phyloP scores from a whole-genome alignment of 495 filamentous ascomycete genomes.

The Parmelia sp. region DNA sequence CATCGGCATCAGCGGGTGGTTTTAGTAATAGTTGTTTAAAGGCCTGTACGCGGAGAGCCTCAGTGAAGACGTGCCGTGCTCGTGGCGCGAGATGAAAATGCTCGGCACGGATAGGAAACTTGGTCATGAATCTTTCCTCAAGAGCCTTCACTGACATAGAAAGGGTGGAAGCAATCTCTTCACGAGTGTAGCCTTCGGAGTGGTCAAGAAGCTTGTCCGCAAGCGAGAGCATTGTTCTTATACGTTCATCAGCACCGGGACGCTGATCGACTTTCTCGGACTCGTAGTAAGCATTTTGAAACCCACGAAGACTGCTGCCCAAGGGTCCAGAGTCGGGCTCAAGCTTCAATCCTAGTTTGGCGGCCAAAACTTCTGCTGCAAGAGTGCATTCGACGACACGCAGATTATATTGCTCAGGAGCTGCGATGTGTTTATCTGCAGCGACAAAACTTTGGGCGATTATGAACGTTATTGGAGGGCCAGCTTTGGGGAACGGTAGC shows the following conservation, averaged over 20 bases:
- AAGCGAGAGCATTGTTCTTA: conserved; percentile 60
- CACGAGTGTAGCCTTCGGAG: conserved; percentile 77
- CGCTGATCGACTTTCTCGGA: conserved; percentile 35
- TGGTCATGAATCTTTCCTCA: conserved; percentile 65
- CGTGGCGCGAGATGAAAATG: conserved; percentile 83
- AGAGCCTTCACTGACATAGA: conserved; percentile 63
- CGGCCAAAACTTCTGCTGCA: conserved; percentile 69
- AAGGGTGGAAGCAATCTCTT: conserved; percentile 73
- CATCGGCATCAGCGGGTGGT: conserved; percentile 38
- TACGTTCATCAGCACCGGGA: conserved; percentile 56
- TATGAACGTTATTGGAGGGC: conserved; percentile 81
- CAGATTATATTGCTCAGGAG: conserved; percentile 90
- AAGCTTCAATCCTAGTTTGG: conserved; percentile 56
- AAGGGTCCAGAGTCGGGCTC: conserved; percentile 77
- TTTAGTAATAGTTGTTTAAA: conserved; percentile 60
- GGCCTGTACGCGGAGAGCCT: conserved; percentile 77
- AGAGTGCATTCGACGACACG: conserved; percentile 92
- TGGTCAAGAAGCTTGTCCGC: conserved; percentile 58
- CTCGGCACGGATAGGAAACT: conserved; percentile 81
- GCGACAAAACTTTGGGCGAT: conserved; percentile 92
- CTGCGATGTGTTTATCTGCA: conserved; percentile 90
- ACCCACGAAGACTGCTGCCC: conserved; percentile 73
- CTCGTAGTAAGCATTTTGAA: conserved; percentile 71
- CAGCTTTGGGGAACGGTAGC: conserved; percentile 75
- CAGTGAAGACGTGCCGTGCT: conserved; percentile 81